phyloP scores from a whole-genome alignment of 2,329 filamentous ascomycete genomes.

The Venturia aucupariae region DNA sequence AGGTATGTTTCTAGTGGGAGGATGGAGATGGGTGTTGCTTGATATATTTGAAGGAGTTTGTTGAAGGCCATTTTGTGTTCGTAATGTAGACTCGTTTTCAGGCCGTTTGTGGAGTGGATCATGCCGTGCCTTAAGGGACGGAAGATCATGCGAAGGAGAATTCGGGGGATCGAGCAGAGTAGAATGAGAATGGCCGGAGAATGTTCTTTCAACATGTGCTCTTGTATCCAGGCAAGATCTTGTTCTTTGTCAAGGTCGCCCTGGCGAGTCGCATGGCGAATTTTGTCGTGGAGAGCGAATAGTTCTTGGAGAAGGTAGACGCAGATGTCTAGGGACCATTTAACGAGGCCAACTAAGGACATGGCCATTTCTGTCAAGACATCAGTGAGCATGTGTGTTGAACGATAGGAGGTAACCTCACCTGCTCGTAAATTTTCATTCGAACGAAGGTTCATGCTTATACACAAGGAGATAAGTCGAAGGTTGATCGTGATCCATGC shows the following conservation, averaged over 20 bases:
- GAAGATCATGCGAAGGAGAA: conserved; percentile 60
- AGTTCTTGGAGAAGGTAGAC: conserved; percentile 48
- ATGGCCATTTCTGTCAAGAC: conserved; percentile 57
- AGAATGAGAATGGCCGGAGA: conserved; percentile 41
- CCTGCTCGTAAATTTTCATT: conserved; percentile 26
- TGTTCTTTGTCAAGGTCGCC: conserved; percentile 14
- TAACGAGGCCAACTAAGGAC: conserved; percentile 62
- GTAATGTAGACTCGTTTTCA: conserved; percentile 35
- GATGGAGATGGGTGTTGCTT: conserved; percentile 31
- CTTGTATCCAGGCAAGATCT: conserved; percentile 12
- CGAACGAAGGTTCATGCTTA: conserved; percentile 51
- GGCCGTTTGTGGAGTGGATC: conserved; percentile 20
- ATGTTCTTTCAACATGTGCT: conserved; percentile 17
- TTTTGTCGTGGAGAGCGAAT: conserved; percentile 33
- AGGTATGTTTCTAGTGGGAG: conserved; percentile 39
- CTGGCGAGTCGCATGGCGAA: conserved; percentile 27
- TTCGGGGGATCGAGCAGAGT: conserved; percentile 64
- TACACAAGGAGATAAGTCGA: conserved; percentile 56
- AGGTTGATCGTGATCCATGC: conserved; percentile 67
- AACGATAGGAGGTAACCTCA: not conserved
- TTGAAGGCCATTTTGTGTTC: conserved; percentile 36
- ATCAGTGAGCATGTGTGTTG: not conserved
- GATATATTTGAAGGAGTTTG: conserved; percentile 48
- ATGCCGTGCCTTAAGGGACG: conserved; percentile 44
- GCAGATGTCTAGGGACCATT: conserved; percentile 65